These are phyloP conservation scores for Fusarium multiceps DNA, from an alignment of 2,329 filamentous ascomycete genomes.

Conservation along the genomic window DNA sequence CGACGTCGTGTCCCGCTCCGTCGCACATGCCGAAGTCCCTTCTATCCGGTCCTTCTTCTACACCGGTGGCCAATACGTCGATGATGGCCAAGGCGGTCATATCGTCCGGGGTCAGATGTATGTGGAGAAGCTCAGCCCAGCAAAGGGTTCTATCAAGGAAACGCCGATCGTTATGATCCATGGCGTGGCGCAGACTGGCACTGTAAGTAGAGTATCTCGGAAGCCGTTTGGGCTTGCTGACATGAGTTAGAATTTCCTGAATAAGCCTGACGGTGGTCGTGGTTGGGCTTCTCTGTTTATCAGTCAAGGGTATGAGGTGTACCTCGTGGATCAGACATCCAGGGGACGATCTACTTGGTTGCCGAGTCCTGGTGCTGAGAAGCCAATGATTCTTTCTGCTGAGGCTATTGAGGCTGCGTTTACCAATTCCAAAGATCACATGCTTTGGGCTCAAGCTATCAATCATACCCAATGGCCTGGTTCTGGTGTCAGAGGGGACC, in stretches of 20 bases:
- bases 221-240: slow-evolving; percentile 1
- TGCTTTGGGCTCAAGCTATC: slow-evolving; percentile 38
- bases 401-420: slow-evolving; percentile 38
- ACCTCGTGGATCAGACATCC: slow-evolving; percentile 41
- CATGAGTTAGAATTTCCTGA: slow-evolving; percentile 35
- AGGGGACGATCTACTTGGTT: slow-evolving; percentile 40
- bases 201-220: slow-evolving; percentile 8
- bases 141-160: slow-evolving; percentile 14
- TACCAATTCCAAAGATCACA: slow-evolving; percentile 31
- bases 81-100: slow-evolving; percentile 35
- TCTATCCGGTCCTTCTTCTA: slow-evolving; percentile 39
- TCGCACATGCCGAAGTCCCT: slow-evolving; percentile 19
- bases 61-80: slow-evolving; percentile 34
- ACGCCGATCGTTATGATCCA: slow-evolving; percentile 41
- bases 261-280: slow-evolving; percentile 40
- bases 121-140: slow-evolving; percentile 37
- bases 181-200: slow-evolving; percentile 41
- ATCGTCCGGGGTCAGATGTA: slow-evolving; percentile 43
- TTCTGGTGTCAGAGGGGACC: slow-evolving; percentile 25
- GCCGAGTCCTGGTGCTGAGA: slow-evolving; percentile 9
- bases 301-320: slow-evolving; percentile 40
- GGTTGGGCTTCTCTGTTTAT: slow-evolving; percentile 42
- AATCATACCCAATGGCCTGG: slow-evolving; percentile 44
- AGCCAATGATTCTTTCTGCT: slow-evolving; percentile 29
- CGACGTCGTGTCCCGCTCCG: not conserved